Conservation (phyloP, 805 yeast genomes). For the Candida tallmaniae region DNA sequence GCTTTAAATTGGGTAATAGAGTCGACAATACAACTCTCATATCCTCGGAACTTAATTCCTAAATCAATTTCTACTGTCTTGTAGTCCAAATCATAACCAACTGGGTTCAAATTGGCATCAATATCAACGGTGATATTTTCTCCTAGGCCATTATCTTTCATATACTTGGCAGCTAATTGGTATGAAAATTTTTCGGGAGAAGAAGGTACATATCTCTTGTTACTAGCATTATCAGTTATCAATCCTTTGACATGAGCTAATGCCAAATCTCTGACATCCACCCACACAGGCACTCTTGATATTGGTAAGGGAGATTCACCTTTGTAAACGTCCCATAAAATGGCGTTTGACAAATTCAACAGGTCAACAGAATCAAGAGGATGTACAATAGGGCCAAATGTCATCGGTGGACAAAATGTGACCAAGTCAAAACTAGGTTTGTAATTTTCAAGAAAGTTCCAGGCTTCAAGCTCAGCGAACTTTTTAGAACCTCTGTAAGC, state of each 20-base stretch:
- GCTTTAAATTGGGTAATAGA: slow-evolving; percentile 9
- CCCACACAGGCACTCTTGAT: slow-evolving; percentile 22
- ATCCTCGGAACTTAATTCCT: slow-evolving; percentile 9
- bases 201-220: slow-evolving; percentile 24
- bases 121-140: slow-evolving; percentile 4
- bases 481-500: slow-evolving; percentile 46
- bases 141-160: slow-evolving; percentile 18
- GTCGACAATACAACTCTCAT: slow-evolving; percentile 10
- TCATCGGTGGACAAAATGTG: slow-evolving; percentile 40
- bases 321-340: slow-evolving; percentile 13
- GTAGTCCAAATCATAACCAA: slow-evolving; percentile 13
- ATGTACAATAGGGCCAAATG: slow-evolving; percentile 41
- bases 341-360: slow-evolving; percentile 14
- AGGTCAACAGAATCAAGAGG: slow-evolving; percentile 12
- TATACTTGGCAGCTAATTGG: slow-evolving; percentile 23
- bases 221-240: slow-evolving; percentile 19
- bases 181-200: slow-evolving; percentile 26
- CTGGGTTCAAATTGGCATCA: slow-evolving; percentile 5
- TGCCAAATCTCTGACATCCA: slow-evolving; percentile 66
- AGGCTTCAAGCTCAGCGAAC: slow-evolving; percentile 53
- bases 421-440: slow-evolving; percentile 31
- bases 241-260: slow-evolving; percentile 48
- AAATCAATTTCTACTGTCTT: slow-evolving; percentile 9
- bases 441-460: slow-evolving; percentile 41
- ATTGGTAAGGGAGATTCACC: slow-evolving; percentile 11